Evolutionary conservation across 139 green algal species (phyloP), one percentile per base, ranked within the genome.

Genomic region (Chlamydomonas sp.): DNA sequence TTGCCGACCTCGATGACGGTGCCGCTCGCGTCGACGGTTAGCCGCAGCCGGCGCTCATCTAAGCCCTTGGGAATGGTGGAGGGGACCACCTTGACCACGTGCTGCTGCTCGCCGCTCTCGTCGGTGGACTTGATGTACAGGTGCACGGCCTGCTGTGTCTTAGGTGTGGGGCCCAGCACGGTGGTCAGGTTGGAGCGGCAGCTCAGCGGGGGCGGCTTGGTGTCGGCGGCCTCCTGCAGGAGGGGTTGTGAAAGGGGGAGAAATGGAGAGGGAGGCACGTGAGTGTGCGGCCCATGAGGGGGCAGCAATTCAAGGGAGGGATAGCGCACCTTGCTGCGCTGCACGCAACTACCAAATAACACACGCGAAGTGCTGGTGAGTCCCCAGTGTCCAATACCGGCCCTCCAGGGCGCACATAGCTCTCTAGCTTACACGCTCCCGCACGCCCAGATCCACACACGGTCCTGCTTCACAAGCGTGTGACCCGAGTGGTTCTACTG

Each of bases 21-120:
- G 75, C 91, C 91, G 1, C n/a, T 4, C 66, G 72, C 71, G 79
- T 94, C 88, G 15, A 94, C 83, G 61, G 76, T 79, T 2, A 94
- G 59, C 4, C 85, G 81, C 49, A 94, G 85, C 3, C 91, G 88
- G 10, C 91, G 90, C 75, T 89, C 78, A 75, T 91, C 63, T 16
- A 94, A 64, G 1, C 87, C 91, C 20, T 90, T 63, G 4, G 59
- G 18, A 12, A 93, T n/a, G 1, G 63, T 88, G 74, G 63, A 77
- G 12, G 74, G 49, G 2, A 71, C 18, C 1, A 86, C 82, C 83
- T 88, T 88, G 63, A 88, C 63, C 5, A 81, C 83, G 31, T 88
- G 83, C 49, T 88, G 83, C 83, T 88, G 83, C 72, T 88, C 83
- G 49, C 83, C 83, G 3, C 61, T 66, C 63, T 88, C 83, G 74